Evolutionary conservation across 2,329 filamentous ascomycete genomes (phyloP).

Genomic region (Teratosphaeria gauchensis): DNA sequence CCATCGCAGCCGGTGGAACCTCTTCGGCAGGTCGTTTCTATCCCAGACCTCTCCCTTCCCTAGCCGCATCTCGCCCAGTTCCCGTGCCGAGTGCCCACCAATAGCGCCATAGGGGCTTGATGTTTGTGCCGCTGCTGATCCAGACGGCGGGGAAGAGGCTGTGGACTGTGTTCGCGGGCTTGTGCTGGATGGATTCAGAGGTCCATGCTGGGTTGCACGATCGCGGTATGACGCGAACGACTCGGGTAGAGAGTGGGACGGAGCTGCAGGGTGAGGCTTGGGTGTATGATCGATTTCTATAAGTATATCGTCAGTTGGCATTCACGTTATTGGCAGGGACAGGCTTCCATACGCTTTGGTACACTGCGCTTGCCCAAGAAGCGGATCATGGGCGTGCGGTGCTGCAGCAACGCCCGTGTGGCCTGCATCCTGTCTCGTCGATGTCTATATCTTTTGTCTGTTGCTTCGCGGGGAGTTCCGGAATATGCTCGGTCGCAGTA

Average conservation of each 20-base stretch:
- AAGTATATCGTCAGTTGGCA: constrained; percentile 2
- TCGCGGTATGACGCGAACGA: constrained; percentile 70
- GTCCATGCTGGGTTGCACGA: constrained; percentile 68
- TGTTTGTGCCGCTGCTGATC: constrained; percentile 9
- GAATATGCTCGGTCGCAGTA: not conserved
- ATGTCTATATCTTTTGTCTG: not conserved
- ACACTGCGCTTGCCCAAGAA: constrained; percentile 41
- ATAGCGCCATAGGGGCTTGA: constrained; percentile 28
- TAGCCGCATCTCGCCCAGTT: constrained; percentile 63
- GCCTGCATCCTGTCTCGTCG: constrained; percentile 30
- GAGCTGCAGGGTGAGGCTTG: constrained; percentile 62
- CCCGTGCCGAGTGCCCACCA: constrained; percentile 56
- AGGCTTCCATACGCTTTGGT: constrained; percentile 31
- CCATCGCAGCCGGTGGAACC: constrained; percentile 70
- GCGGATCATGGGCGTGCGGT: constrained; percentile 42
- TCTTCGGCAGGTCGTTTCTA: constrained; percentile 71
- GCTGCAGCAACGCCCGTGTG: constrained; percentile 36
- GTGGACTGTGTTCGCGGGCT: not conserved
- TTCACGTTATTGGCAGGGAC: not conserved
- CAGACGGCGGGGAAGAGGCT: not conserved
- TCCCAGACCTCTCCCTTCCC: constrained; percentile 75
- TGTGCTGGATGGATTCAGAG: constrained; percentile 35
- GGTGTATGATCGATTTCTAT: constrained; percentile 66
- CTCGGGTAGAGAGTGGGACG: constrained; percentile 53
- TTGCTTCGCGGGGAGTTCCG: not conserved